These are phyloP conservation scores for Abelmoschus esculentus DNA, from an alignment of 345 rosid genomes.

Conservation along the genomic window DNA sequence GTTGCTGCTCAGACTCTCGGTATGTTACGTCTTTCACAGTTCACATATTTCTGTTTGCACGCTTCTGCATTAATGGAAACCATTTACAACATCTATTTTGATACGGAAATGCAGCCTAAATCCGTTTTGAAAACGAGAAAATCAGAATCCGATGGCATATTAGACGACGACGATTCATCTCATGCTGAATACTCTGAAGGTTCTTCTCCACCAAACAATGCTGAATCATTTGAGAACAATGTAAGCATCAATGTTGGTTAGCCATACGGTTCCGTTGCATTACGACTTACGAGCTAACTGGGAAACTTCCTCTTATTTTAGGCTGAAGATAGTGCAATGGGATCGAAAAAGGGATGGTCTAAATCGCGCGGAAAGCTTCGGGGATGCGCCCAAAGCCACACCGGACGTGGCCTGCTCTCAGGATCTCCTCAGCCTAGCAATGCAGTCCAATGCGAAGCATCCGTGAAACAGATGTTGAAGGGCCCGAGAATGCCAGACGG, in stretches of 20 bases:
- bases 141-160: conserved; percentile 56
- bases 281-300: neutral
- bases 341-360: conserved; percentile 49
- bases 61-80: neutral
- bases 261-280: neutral
- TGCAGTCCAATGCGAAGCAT: conserved; percentile 29
- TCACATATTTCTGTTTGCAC: neutral
- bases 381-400: conserved; percentile 47
- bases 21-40: conserved; percentile 13
- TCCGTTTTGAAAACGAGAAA: conserved; percentile 73
- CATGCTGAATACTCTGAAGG: conserved; percentile 41
- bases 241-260: conserved; percentile 23
- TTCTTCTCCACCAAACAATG: conserved; percentile 33
- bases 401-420: conserved; percentile 49
- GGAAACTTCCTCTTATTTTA: neutral
- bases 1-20: conserved; percentile 83
- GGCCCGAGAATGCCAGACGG: conserved; percentile 94
- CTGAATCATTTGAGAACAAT: conserved; percentile 43
- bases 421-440: conserved; percentile 31
- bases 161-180: conserved; percentile 49
- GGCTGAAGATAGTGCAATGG: conserved; percentile 31
- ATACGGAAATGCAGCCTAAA: conserved; percentile 60
- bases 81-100: neutral
- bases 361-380: conserved; percentile 68
- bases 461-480: conserved; percentile 38